Conservation (phyloP, 1,284 basidiomycete species). For the Ganoderma multipileum region DNA sequence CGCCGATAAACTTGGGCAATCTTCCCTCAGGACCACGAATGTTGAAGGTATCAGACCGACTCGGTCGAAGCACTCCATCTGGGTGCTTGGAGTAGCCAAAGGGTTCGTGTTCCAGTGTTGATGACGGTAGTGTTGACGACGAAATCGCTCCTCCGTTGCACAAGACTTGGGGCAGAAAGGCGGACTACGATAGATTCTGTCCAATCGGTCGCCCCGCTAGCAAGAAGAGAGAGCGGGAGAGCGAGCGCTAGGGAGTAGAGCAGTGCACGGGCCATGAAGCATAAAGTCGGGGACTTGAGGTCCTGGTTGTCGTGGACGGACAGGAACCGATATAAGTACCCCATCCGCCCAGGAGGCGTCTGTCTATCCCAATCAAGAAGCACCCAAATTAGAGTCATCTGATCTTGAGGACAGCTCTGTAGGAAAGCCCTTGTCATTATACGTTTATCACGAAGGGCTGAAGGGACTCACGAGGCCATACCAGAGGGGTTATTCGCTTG, state of each 20-base stretch:
- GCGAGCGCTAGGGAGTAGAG: not conserved
- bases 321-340: not conserved
- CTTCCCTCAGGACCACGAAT: not conserved
- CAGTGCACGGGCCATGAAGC: not conserved
- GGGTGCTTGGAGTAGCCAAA: not conserved
- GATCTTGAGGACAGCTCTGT: not conserved
- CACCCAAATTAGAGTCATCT: not conserved
- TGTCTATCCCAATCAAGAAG: not conserved
- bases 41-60: not conserved
- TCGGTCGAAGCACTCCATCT: not conserved
- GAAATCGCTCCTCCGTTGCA: not conserved
- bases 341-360: not conserved
- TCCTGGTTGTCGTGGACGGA: not conserved
- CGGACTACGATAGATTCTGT: not conserved
- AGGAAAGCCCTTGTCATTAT: not conserved
- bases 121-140: not conserved
- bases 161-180: not conserved
- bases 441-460: not conserved
- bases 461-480: not conserved
- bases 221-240: not conserved
- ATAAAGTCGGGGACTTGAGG: not conserved
- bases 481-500: not conserved
- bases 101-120: not conserved
- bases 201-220: not conserved
- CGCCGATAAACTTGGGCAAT: not conserved